Base-by-base conservation (phyloP, 495 filamentous ascomycete species). In the Annulohypoxylon stygium region DNA sequence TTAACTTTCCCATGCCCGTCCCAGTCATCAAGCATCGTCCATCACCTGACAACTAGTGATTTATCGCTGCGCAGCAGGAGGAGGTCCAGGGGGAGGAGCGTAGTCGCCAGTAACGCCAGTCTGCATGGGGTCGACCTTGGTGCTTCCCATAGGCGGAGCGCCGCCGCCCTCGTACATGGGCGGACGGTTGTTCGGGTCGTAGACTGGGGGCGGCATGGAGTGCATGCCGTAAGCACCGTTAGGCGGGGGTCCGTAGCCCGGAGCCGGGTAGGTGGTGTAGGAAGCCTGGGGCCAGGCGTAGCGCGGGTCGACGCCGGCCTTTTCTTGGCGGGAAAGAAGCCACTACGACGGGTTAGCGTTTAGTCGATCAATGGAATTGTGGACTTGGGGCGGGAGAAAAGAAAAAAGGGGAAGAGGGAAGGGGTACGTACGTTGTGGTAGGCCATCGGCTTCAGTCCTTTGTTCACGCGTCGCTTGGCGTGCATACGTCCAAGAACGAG, bases 401-500 rank as follows among this genome's bases (percentile, higher is more conserved):
- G 18, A 2, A 20, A 6, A 14, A 37, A 8, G 11, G 36, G 43
- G 5, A 12, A 39, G 55, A 20, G 8, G 12, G 30, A 23, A 23
- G 43, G 18, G 30, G 51, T 39, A 76, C 85, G 20, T 84, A 93
- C 91, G 73, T 88, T 82, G 78, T 95, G 92, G 78, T 93, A 94
- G 34, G 69, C 75, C 48, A 93, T 79, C 6, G 92, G 91, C 10
- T 83, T 80, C 47, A 86, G 76, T 14, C 91, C 91, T 71, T 85
- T 87, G 47, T 81, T 83, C 59, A 94, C 81, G 51, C 93, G 86
- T 50, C 82, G 81, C 80, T 88, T 86, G 43, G 92, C 92, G 78
- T 94, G 92, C 69, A 89, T 85, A 70, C 88, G 87, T 71, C 89
- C 89, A 37, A 89, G 76, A 34, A 92, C 75, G 73, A 89, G 82